Evolutionary conservation across 805 yeast species (phyloP).

Genomic region (Metschnikowia lochheadii): DNA sequence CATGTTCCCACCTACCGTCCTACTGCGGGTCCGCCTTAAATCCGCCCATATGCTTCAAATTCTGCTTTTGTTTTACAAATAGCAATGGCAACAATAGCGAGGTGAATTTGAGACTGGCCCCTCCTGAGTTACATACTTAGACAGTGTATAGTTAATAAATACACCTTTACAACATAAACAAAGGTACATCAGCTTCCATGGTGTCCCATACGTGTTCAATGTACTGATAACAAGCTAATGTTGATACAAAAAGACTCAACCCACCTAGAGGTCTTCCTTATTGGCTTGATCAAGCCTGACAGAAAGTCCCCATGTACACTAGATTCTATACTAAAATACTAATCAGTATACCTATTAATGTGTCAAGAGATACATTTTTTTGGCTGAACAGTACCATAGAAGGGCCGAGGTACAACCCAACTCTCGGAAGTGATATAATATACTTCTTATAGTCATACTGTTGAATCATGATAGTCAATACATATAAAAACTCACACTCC

Average conservation of each 20-base stretch:
- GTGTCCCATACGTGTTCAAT: slow-evolving; percentile 43
- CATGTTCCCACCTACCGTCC: slow-evolving; percentile 12
- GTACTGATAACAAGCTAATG: slow-evolving; percentile 60
- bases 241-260: slow-evolving; percentile 51
- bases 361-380: no score
- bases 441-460: no score
- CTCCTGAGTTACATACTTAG: slow-evolving; percentile 37
- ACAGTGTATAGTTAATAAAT: slow-evolving; percentile 29
- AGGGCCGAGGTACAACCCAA: no score
- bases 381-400: no score
- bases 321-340: no score
- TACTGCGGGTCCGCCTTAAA: slow-evolving; percentile 1
- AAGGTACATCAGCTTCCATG: slow-evolving; percentile 47
- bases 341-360: no score
- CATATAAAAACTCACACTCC: no score
- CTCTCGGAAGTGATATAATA: no score
- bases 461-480: no score
- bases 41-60: background rate
- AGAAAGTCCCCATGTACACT: slow-evolving; percentile 1
- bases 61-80: slow-evolving; percentile 4
- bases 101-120: slow-evolving; percentile 43
- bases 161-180: slow-evolving; percentile 55
- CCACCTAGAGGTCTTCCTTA: slow-evolving; percentile 11
- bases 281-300: slow-evolving; percentile 8
- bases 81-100: slow-evolving; percentile 14